Conservation (phyloP, 208 protist species). For the Wallacemonas sp. region DNA sequence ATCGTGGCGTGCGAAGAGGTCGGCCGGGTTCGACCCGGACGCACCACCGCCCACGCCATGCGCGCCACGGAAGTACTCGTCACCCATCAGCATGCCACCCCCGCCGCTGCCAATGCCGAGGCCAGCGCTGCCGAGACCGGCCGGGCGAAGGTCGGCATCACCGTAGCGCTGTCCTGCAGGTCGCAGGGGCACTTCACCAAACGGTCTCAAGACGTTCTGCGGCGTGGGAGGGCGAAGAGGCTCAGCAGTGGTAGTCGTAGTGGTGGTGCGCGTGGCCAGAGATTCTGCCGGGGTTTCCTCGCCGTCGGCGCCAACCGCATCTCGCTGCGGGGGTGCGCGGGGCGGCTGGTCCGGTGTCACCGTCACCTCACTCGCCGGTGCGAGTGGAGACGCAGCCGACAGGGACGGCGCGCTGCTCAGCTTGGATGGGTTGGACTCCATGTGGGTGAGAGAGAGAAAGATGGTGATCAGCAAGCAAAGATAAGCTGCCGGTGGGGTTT, state of each 20-base stretch:
- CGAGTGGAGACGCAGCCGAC: no score
- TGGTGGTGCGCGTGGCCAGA: not conserved
- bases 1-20: constrained; percentile 58
- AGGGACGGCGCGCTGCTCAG: no score
- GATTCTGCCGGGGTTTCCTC: not conserved
- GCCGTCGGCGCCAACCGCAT: not conserved
- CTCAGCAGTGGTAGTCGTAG: not conserved
- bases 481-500: not conserved
- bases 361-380: no score
- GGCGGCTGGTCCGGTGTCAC: not conserved
- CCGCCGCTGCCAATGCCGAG: not conserved
- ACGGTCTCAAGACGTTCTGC: no score
- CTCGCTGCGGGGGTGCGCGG: not conserved
- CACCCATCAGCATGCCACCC: constrained; percentile 56
- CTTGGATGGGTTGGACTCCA: not conserved
- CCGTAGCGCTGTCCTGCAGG: constrained; percentile 69
- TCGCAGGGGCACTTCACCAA: constrained; percentile 38
- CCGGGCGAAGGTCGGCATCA: constrained; percentile 63
- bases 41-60: not conserved
- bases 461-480: not conserved
- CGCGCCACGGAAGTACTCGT: constrained; percentile 30
- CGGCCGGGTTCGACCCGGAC: not conserved
- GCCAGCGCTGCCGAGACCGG: constrained; percentile 19
- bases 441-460: not conserved
- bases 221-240: not conserved